A percentile compares a stretch with the other conserved stretches of the same genome.
These are phyloP conservation scores for Saccharomyces hybrid DNA, from an alignment of 1,139 yeast species.

Conservation along the genomic window DNA sequence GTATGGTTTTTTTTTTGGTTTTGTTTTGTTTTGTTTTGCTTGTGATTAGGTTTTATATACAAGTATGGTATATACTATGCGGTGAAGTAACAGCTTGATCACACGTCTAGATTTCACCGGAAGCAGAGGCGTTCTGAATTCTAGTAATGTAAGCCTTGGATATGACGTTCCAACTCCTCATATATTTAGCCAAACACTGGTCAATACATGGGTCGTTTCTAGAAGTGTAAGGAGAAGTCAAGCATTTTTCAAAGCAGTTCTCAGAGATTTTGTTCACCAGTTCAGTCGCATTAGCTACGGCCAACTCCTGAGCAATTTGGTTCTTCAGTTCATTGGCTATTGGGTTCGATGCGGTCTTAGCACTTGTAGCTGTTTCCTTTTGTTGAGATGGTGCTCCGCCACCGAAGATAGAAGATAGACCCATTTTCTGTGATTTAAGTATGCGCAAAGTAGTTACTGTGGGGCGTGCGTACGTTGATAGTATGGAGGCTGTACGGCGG, in stretches of 20 bases:
- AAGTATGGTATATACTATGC: not conserved
- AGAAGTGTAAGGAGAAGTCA: slow-evolving; percentile 41
- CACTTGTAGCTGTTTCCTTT: slow-evolving; percentile 22
- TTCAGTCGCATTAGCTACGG: slow-evolving; percentile 83
- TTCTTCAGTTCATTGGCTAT: slow-evolving; percentile 57
- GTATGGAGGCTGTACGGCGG: no score
- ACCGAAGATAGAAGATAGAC: slow-evolving; percentile 39
- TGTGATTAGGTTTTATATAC: not conserved
- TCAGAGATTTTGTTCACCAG: slow-evolving; percentile 81
- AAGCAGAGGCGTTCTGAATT: slow-evolving; percentile 47
- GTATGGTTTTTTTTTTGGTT: no score
- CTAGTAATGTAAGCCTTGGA: slow-evolving; percentile 70
- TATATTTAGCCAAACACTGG: slow-evolving; percentile 78
- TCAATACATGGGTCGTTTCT: slow-evolving; percentile 54
- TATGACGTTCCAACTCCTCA: slow-evolving; percentile 84
- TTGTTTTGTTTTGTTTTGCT: not conserved
- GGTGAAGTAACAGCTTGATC: not conserved
- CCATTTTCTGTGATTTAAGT: slow-evolving; percentile 22
- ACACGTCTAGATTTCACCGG: slow-evolving; percentile 24
- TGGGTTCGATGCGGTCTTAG: slow-evolving; percentile 28
- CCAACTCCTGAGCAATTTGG: slow-evolving; percentile 75
- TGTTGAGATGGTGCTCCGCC: slow-evolving; percentile 32
- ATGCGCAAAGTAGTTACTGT: not conserved
- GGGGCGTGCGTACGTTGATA: no score
- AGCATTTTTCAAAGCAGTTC: slow-evolving; percentile 78